Evolutionary conservation across 2,329 filamentous ascomycete genomes (phyloP).

Genomic region (Penicillium aurantiogriseum): DNA sequence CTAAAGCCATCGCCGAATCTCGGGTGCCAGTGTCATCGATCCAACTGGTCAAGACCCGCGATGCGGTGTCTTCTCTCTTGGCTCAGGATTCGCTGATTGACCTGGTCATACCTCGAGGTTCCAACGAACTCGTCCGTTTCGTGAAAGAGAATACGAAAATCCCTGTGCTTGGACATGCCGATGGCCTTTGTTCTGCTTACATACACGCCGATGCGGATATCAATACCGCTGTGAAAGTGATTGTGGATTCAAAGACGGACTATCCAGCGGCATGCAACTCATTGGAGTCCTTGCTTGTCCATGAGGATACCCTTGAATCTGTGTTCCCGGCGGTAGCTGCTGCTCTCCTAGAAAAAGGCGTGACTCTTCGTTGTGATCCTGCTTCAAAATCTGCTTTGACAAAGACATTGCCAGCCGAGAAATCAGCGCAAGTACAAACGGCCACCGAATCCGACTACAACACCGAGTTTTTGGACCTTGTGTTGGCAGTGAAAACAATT

Average conservation of each 20-base stretch:
- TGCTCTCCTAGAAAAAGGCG: slow-evolving; percentile 72
- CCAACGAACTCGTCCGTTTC: slow-evolving; percentile 84
- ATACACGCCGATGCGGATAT: slow-evolving; percentile 75
- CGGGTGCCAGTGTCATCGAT: slow-evolving; percentile 81
- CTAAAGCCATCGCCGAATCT: slow-evolving; percentile 68
- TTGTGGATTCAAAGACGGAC: slow-evolving; percentile 88
- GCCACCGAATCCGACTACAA: slow-evolving; percentile 71
- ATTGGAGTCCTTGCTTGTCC: slow-evolving; percentile 85
- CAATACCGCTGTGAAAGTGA: slow-evolving; percentile 68
- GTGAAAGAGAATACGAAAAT: slow-evolving; percentile 91
- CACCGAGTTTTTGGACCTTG: slow-evolving; percentile 85
- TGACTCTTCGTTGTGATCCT: slow-evolving; percentile 77
- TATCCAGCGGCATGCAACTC: slow-evolving; percentile 96
- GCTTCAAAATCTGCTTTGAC: slow-evolving; percentile 64
- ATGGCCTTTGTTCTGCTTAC: slow-evolving; percentile 87
- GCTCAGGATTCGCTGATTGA: slow-evolving; percentile 85
- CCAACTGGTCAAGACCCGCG: slow-evolving; percentile 89
- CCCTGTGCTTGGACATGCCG: slow-evolving; percentile 92
- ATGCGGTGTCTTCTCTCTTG: slow-evolving; percentile 85
- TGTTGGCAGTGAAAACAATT: slow-evolving; percentile 80
- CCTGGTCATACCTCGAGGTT: slow-evolving; percentile 88
- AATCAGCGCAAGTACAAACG: slow-evolving; percentile 57
- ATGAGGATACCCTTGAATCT: slow-evolving; percentile 65
- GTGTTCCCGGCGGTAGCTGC: slow-evolving; percentile 70
- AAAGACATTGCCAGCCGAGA: slow-evolving; percentile 44